Evolutionary conservation across 2,329 filamentous ascomycete genomes (phyloP).

Genomic region (Escovopsis sp.): DNA sequence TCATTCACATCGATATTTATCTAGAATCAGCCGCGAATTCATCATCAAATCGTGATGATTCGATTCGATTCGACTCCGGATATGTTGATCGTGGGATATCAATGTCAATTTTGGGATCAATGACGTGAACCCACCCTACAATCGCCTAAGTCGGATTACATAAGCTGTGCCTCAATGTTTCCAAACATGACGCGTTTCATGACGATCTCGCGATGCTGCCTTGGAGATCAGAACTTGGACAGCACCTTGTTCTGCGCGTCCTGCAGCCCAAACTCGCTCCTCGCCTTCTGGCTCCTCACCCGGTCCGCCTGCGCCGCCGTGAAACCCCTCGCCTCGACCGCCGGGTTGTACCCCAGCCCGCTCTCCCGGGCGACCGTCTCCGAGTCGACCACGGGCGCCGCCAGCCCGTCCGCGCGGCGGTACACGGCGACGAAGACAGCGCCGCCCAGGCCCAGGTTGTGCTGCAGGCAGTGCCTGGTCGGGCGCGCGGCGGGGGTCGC

Average conservation of each 20-base stretch:
- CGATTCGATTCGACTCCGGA: no score
- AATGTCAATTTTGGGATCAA: no score
- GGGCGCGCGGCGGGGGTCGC: conserved; percentile 33
- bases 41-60: no score
- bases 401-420: conserved; percentile 62
- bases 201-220: no score
- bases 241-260: conserved; percentile 36
- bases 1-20: no score
- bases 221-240: conserved; percentile 17
- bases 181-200: no score
- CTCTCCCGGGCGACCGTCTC: conserved; percentile 50
- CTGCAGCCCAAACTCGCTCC: conserved; percentile 62
- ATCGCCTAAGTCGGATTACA: no score
- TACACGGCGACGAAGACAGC: conserved; percentile 87
- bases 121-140: no score
- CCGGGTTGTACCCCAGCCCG: conserved; percentile 79
- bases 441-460: conserved; percentile 85
- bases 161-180: no score
- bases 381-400: conserved; percentile 43
- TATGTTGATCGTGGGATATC: no score
- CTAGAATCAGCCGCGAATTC: no score
- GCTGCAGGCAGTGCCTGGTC: conserved; percentile 67
- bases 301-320: conserved; percentile 59
- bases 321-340: conserved; percentile 77
- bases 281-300: conserved; percentile 52